phyloP scores from a whole-genome alignment of 345 rosid species.

The Gossypium ekmanianum region DNA sequence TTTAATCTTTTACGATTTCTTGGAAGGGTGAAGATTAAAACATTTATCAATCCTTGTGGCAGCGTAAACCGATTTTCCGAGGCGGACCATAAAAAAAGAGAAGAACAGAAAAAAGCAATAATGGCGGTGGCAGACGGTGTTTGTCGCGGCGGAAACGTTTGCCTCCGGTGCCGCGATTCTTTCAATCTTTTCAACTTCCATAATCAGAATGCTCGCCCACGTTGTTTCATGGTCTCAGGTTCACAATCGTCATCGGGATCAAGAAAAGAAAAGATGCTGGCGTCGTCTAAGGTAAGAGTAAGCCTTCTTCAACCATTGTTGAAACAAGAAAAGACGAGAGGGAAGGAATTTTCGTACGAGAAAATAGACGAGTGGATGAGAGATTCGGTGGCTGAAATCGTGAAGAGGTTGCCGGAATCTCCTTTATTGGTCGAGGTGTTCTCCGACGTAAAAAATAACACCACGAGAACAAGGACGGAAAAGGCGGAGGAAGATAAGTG shows the following conservation, averaged over 20 bases:
- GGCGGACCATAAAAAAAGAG: background rate
- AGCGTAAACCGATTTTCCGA: background rate
- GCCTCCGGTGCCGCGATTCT: constrained; percentile 1
- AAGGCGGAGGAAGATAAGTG: constrained; percentile 44
- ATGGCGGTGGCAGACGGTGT: constrained; percentile 36
- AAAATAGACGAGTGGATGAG: constrained; percentile 70
- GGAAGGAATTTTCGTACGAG: constrained; percentile 20
- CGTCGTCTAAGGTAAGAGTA: background rate
- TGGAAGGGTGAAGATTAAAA: background rate
- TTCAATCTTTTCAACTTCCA: background rate
- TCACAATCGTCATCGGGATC: background rate
- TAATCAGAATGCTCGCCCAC: background rate
- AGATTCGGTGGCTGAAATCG: constrained; percentile 68
- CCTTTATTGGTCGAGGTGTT: constrained; percentile 66
- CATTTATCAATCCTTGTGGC: background rate
- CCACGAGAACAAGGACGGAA: constrained; percentile 32
- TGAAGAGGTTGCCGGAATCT: constrained; percentile 54
- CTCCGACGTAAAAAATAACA: constrained; percentile 25
- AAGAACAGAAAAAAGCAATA: background rate
- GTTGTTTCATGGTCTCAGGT: background rate
- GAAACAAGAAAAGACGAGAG: constrained; percentile 16
- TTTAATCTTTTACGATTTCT: background rate
- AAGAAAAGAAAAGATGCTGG: constrained; percentile 12
- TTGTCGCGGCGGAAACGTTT: constrained; percentile 22
- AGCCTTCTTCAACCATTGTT: background rate